Conservation (phyloP, 2,329 filamentous ascomycete species). For the Aureobasidium melanogenum region DNA sequence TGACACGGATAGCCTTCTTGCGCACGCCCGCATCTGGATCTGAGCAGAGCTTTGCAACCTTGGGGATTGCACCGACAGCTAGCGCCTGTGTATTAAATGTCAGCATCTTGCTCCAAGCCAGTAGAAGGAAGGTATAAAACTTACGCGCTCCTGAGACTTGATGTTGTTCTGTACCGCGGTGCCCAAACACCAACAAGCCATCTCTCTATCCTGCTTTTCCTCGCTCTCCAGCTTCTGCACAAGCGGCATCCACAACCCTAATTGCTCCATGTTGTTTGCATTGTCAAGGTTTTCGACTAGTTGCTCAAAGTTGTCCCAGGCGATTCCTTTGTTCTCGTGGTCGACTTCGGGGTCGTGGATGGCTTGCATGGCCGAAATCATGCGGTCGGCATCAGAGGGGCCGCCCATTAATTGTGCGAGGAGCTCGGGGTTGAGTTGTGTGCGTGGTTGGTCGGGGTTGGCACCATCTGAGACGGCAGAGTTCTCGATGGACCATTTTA, state of each 20-base stretch:
- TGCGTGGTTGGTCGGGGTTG: slow-evolving; percentile 17
- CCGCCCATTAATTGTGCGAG: slow-evolving; percentile 71
- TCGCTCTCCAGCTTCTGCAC: slow-evolving; percentile 58
- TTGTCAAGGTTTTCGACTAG: slow-evolving; percentile 90
- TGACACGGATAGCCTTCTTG: slow-evolving; percentile 80
- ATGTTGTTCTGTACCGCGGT: slow-evolving; percentile 96
- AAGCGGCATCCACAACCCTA: slow-evolving; percentile 76
- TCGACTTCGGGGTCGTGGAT: slow-evolving; percentile 57
- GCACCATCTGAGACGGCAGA: slow-evolving; percentile 33
- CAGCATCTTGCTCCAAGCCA: slow-evolving; percentile 11
- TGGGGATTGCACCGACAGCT: slow-evolving; percentile 57
- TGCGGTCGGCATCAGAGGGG: slow-evolving; percentile 82
- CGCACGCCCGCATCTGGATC: slow-evolving; percentile 57
- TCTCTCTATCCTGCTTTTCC: slow-evolving; percentile 64
- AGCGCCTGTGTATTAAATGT: slow-evolving; percentile 34
- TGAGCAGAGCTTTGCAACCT: slow-evolving; percentile 57
- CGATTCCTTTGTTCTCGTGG: slow-evolving; percentile 67
- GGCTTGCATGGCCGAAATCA: slow-evolving; percentile 74
- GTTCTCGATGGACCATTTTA: slow-evolving; percentile 70
- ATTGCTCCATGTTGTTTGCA: slow-evolving; percentile 78
- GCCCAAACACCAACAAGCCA: slow-evolving; percentile 90
- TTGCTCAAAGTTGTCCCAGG: slow-evolving; percentile 93
- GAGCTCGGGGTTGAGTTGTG: slow-evolving; percentile 55
- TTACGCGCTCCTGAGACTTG: slow-evolving; percentile 66
- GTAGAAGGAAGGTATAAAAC: slow-evolving; percentile 16